These are phyloP conservation scores for Stagonosporopsis tanaceti DNA, from an alignment of 2,329 filamentous ascomycete genomes.

Conservation along the genomic window DNA sequence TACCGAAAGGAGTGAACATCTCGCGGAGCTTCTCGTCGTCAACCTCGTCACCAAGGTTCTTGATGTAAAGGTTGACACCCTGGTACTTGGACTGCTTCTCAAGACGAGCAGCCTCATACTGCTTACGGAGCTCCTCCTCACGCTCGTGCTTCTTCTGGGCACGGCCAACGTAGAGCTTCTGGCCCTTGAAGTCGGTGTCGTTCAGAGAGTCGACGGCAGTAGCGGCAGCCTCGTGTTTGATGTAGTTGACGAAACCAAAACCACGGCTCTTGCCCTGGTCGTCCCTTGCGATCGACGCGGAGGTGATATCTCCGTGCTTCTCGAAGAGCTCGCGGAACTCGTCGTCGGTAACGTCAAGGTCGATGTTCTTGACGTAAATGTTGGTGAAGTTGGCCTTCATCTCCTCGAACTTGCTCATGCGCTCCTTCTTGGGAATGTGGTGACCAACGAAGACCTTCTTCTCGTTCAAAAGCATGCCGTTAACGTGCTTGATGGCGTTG, in stretches of 20 bases:
- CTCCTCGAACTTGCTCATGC: slow-evolving; percentile 99
- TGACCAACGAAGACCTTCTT: slow-evolving; percentile 99
- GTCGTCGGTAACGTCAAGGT: slow-evolving; percentile 83
- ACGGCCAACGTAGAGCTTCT: slow-evolving; percentile 97
- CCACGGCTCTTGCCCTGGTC: slow-evolving; percentile 91
- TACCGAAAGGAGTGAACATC: slow-evolving; percentile 89
- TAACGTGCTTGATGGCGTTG: slow-evolving; percentile 99
- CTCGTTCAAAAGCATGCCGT: slow-evolving; percentile 99
- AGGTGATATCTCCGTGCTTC: slow-evolving; percentile 92
- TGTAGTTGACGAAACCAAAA: slow-evolving; percentile 96
- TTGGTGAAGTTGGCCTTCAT: slow-evolving; percentile 99
- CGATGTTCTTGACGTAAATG: slow-evolving; percentile 99
- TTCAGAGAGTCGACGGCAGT: slow-evolving; percentile 92
- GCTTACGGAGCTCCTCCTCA: slow-evolving; percentile 98
- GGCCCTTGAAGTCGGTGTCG: slow-evolving; percentile 87
- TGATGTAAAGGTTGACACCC: slow-evolving; percentile 99
- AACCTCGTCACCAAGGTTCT: slow-evolving; percentile 96
- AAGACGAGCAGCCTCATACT: slow-evolving; percentile 95
- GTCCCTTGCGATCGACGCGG: slow-evolving; percentile 90
- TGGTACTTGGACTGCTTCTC: slow-evolving; percentile 99
- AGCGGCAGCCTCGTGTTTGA: slow-evolving; percentile 85
- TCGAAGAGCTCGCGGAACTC: slow-evolving; percentile 95
- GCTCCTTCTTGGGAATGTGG: slow-evolving; percentile 99
- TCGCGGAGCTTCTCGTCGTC: slow-evolving; percentile 97
- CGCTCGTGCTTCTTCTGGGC: slow-evolving; percentile 99